These are phyloP conservation scores for Candida hispaniensis DNA, from an alignment of 805 yeast species.

Conservation along the genomic window DNA sequence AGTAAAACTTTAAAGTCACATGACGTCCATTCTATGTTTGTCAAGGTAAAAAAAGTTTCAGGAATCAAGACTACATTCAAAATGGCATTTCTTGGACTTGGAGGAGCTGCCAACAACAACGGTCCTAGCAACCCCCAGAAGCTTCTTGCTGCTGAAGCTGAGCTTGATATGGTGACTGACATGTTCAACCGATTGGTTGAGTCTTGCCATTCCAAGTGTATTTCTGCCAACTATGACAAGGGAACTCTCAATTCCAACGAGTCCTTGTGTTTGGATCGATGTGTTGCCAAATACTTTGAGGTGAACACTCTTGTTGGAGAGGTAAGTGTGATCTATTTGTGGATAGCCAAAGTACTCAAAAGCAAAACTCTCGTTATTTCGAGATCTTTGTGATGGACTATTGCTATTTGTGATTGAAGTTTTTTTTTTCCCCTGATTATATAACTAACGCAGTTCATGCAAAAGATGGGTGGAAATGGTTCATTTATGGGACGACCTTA, in stretches of 20 bases:
- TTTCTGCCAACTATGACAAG: slow-evolving; percentile 47
- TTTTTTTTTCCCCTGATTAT: no score
- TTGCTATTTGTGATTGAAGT: no score
- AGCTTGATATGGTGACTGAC: slow-evolving; percentile 92
- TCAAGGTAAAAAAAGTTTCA: no score
- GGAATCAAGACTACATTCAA: slow-evolving; percentile 4
- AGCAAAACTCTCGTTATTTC: background rate
- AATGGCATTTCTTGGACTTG: slow-evolving; percentile 40
- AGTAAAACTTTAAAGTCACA: no score
- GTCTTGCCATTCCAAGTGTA: slow-evolving; percentile 82
- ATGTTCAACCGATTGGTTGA: slow-evolving; percentile 90
- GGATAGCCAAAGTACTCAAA: background rate
- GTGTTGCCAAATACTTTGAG: slow-evolving; percentile 90
- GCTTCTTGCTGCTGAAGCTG: slow-evolving; percentile 81
- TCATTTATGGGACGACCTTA: slow-evolving; percentile 22
- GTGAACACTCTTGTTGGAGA: slow-evolving; percentile 93
- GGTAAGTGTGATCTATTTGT: slow-evolving; percentile 21
- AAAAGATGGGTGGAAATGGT: slow-evolving; percentile 35
- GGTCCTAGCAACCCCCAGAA: slow-evolving; percentile 27
- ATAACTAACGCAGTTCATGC: slow-evolving; percentile 35
- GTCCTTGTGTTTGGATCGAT: slow-evolving; percentile 83
- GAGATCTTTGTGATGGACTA: no score
- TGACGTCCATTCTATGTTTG: no score
- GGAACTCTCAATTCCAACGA: slow-evolving; percentile 71
- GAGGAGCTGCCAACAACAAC: slow-evolving; percentile 37